Evolutionary conservation across 768 basidiomycete genomes (phyloP), one percentile per base, ranked within the genome.

Genomic region (Cyclocybe cylindracea): DNA sequence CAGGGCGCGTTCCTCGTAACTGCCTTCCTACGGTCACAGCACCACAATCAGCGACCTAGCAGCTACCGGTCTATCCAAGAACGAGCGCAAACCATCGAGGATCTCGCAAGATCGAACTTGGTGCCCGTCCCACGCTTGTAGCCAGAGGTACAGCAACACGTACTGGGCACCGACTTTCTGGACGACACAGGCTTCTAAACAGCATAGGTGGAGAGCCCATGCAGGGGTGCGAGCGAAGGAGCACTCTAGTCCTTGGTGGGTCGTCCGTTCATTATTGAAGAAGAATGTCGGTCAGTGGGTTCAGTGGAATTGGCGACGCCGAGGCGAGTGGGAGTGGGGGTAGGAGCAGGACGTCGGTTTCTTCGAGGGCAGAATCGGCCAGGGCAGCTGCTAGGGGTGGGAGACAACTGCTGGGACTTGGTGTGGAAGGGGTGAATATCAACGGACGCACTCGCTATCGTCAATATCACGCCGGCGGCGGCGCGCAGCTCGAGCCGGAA

Each of bases 51-150:
- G 37, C 49, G 33, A 32, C 43, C 38, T 38, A 18, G 42, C 58
- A 51, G 62, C 65, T 66, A 53, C 50, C 54, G 18, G 47, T 44
- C 55, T 53, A 73, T 82, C 77, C 77, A 87, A 82, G 70, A 83
- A 87, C 67, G 75, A 72, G 68, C 54, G 56, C 67, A 71, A 86
- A 86, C 83, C 77, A 78, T 85, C 68, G 67, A 65, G 78, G 74
- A 90, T 84, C 78, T 72, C 70, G 45, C 56, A 78, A 89, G 86
- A 86, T 86, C 85, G 70, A 68, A 24, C 24, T 24, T 24, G 4
- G 53, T 42, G 33, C 48, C 55, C 54, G 44, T 37, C 36, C 39
- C 16, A 43, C 46, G 24, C 38, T 51, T 33, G 4, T 24, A 24
- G 24, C 24, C 24, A 3, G 24, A 24, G 24, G 24, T 24, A 5